Conservation (phyloP, 163 green algal genomes). For the Coccomyxa subellipsoidea region DNA sequence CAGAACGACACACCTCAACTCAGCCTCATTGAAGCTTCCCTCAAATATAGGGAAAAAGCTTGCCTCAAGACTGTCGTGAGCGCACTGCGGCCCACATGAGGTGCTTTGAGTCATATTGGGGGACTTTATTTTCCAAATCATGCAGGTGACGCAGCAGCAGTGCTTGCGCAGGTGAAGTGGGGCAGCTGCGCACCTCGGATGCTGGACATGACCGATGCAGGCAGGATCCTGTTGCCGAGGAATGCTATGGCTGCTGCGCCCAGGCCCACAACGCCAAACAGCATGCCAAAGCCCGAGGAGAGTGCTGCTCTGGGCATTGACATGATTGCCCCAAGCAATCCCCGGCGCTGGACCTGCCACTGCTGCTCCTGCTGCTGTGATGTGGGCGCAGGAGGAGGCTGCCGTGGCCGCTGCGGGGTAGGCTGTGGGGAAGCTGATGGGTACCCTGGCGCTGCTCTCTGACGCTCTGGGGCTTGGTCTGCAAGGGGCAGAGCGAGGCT, state of each 20-base stretch:
- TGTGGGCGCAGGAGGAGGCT: background rate
- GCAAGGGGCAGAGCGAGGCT: background rate
- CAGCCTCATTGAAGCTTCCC: too few species aligned
- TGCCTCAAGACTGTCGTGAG: background rate
- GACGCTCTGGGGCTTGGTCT: background rate
- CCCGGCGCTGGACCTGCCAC: background rate
- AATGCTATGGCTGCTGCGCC: background rate
- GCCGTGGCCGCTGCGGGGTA: background rate
- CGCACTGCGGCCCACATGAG: background rate
- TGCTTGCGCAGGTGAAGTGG: background rate
- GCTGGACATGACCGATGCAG: background rate
- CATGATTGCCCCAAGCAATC: slow-evolving; percentile 1
- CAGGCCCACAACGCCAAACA: slow-evolving; percentile 7
- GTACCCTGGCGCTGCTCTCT: background rate
- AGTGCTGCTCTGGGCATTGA: background rate
- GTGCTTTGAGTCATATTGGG: background rate
- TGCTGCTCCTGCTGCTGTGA: background rate
- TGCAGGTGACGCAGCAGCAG: background rate
- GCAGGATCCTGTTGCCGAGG: background rate
- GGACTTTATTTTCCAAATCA: background rate
- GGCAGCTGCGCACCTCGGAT: background rate
- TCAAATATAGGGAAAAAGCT: too few species aligned
- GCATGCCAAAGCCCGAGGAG: background rate
- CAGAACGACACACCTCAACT: background rate
- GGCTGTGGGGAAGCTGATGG: background rate